Percentiles rank a stretch among this genome's conserved stretches.
Evolutionary conservation across 2,329 filamentous ascomycete genomes (phyloP).

Genomic region (Chaetomium olivaceum): DNA sequence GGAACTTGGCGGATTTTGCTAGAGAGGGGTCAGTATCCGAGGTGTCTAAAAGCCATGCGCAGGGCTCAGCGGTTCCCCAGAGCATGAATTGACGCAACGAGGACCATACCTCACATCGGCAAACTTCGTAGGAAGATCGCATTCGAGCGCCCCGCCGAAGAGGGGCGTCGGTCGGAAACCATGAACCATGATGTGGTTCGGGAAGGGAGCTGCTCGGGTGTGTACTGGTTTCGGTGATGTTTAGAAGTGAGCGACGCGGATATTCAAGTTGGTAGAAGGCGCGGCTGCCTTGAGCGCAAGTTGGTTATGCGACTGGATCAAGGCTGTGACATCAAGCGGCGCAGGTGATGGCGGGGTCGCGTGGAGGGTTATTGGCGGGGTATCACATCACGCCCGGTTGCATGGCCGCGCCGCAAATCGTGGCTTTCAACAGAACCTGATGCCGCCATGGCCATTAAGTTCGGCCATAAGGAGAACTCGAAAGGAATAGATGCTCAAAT

Average conservation of each 20-base stretch:
- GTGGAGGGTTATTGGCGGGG: conserved; percentile 14
- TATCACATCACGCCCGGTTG: conserved; percentile 1
- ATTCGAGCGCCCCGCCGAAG: conserved; percentile 71
- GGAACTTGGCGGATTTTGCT: conserved; percentile 75
- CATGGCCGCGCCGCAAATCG: conserved; percentile 6
- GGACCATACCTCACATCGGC: conserved; percentile 68
- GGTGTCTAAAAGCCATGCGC: not conserved
- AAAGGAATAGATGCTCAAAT: not conserved
- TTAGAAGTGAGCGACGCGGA: not conserved
- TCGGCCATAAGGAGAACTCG: not conserved
- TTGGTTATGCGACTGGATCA: conserved; percentile 18
- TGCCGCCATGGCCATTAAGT: not conserved
- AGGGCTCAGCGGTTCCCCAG: not conserved
- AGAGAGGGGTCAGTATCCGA: conserved; percentile 10
- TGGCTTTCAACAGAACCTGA: conserved; percentile 1
- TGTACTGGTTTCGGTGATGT: not conserved
- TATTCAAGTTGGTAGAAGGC: not conserved
- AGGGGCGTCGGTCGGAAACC: conserved; percentile 60
- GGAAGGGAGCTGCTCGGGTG: not conserved
- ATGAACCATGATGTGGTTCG: conserved; percentile 38
- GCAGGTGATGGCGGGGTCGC: conserved; percentile 18
- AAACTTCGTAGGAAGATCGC: conserved; percentile 67
- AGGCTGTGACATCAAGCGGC: conserved; percentile 22
- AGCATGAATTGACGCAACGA: not conserved
- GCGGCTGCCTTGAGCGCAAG: conserved; percentile 4